A percentile compares a stretch with the other conserved stretches of the same genome.
phyloP scores from a whole-genome alignment of 2,329 filamentous ascomycete species.

The Colletotrichum lini region DNA sequence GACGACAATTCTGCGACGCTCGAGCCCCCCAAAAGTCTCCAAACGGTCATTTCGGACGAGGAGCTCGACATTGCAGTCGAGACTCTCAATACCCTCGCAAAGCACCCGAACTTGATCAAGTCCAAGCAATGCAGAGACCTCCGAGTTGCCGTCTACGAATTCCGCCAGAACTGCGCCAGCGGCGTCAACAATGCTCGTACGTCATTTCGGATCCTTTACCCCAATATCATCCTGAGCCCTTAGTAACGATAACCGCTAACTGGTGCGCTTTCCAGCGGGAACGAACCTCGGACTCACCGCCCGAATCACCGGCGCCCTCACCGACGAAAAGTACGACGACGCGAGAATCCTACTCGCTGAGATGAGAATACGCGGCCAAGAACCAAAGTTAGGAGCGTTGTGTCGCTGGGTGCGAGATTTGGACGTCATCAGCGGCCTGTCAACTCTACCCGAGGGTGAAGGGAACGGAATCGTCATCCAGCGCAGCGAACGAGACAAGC shows the following conservation, averaged over 20 bases:
- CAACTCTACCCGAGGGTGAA: conserved; percentile 65
- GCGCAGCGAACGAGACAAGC: conserved; percentile 63
- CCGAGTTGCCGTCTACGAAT: conserved; percentile 77
- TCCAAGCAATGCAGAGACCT: conserved; percentile 78
- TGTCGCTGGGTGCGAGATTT: conserved; percentile 82
- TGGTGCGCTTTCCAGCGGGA: not conserved
- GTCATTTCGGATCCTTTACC: conserved; percentile 10
- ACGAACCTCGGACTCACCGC: conserved; percentile 72
- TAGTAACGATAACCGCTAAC: not conserved
- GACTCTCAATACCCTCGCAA: conserved; percentile 70
- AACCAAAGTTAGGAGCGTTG: conserved; percentile 77
- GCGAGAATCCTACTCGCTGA: conserved; percentile 76
- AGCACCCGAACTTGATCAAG: conserved; percentile 75
- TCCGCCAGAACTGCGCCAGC: conserved; percentile 77
- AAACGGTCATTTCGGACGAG: conserved; percentile 71
- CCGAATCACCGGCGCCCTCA: conserved; percentile 75
- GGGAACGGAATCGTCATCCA: conserved; percentile 46
- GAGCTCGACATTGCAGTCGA: conserved; percentile 79
- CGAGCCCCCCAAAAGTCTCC: conserved; percentile 67
- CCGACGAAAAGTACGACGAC: conserved; percentile 76
- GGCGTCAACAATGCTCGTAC: conserved; percentile 71
- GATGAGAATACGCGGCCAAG: conserved; percentile 77
- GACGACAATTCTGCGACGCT: conserved; percentile 49
- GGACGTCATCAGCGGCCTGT: conserved; percentile 77
- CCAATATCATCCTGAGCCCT: not conserved